These are phyloP conservation scores for Backusella macrospora DNA, from an alignment of 192 early-diverging fungal species.

Conservation along the genomic window DNA sequence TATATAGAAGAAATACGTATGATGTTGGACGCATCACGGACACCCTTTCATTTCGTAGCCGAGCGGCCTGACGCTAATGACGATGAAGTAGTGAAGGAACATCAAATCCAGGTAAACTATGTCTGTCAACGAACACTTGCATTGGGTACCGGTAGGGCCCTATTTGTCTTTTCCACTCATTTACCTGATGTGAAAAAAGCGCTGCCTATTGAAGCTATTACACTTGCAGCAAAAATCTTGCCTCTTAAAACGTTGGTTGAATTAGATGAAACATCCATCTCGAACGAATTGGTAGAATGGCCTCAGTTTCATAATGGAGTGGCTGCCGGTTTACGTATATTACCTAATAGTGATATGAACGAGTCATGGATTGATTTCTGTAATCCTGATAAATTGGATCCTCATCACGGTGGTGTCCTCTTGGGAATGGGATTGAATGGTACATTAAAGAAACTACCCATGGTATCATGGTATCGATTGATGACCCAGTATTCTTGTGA, in stretches of 20 bases:
- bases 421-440: constrained; percentile 83
- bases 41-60: not conserved
- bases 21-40: not conserved
- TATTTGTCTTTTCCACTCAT: constrained; percentile 68
- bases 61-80: constrained; percentile 17
- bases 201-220: constrained; percentile 60
- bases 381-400: constrained; percentile 53
- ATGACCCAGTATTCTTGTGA: constrained; percentile 65
- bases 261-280: constrained; percentile 44
- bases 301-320: constrained; percentile 91
- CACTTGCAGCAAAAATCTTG: constrained; percentile 62
- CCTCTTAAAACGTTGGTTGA: constrained; percentile 62
- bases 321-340: constrained; percentile 72
- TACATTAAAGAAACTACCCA: constrained; percentile 66
- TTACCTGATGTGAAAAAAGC: constrained; percentile 56
- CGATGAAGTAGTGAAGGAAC: constrained; percentile 41
- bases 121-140: constrained; percentile 62
- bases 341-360: constrained; percentile 56
- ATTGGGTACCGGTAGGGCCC: constrained; percentile 65
- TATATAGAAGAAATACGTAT: constrained; percentile 7
- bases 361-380: constrained; percentile 85
- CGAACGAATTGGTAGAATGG: constrained; percentile 65
- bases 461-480: constrained; percentile 56
- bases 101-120: constrained; percentile 49
- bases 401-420: constrained; percentile 79